Conservation (phyloP, 148 eudicot species). For the Camellia sinensis region DNA sequence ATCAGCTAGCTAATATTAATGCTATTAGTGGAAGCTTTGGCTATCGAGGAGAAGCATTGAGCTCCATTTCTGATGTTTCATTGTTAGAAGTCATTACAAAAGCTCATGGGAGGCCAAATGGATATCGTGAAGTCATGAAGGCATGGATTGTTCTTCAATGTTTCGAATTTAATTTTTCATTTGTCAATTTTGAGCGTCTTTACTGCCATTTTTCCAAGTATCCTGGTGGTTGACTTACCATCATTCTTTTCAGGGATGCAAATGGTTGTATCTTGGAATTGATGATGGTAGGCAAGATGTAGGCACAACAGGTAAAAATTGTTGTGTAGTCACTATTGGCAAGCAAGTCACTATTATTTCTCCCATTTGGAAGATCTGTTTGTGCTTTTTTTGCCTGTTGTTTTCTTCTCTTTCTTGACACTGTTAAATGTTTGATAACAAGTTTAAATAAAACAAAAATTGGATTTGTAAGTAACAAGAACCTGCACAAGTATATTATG, state of each 20-base stretch:
- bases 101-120: slow-evolving; percentile 84
- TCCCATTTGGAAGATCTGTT: neutral
- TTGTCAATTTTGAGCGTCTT: neutral
- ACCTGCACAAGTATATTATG: neutral
- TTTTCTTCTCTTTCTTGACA: neutral
- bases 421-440: neutral
- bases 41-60: slow-evolving; percentile 79
- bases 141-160: slow-evolving; percentile 27
- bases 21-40: slow-evolving; percentile 53
- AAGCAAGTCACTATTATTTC: neutral
- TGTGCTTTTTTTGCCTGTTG: neutral
- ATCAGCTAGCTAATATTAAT: slow-evolving; percentile 31
- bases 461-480: neutral
- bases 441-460: neutral
- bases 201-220: neutral
- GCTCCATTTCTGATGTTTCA: slow-evolving; percentile 87
- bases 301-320: slow-evolving; percentile 75
- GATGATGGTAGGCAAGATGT: slow-evolving; percentile 65
- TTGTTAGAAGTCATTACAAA: slow-evolving; percentile 77
- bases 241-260: slow-evolving; percentile 57
- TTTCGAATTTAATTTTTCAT: slow-evolving; percentile 17
- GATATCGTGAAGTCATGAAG: slow-evolving; percentile 91
- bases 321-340: neutral
- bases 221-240: slow-evolving; percentile 13
- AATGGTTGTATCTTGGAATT: slow-evolving; percentile 79